phyloP scores from a whole-genome alignment of 225 moss, liverwort and hornwort genomes.

The Anthoceros angustus region DNA sequence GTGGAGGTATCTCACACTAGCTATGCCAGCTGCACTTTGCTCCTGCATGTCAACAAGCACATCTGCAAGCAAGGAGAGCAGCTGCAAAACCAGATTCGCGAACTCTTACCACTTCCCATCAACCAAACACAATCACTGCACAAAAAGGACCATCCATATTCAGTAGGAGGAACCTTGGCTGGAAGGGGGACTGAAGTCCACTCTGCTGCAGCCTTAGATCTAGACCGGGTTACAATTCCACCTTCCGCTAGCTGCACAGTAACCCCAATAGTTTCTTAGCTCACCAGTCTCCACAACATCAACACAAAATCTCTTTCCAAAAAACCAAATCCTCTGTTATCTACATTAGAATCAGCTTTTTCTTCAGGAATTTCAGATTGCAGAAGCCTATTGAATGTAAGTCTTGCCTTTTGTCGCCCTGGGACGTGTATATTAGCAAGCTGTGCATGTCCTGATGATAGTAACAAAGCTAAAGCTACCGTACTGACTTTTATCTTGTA shows the following conservation, averaged over 20 bases:
- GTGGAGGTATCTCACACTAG: conserved; percentile 34
- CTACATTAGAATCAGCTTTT: too few relatives aligned
- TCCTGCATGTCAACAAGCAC: conserved; percentile 64
- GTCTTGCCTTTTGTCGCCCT: conserved; percentile 35
- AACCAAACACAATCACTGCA: too few relatives aligned
- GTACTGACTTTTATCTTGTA: conserved; percentile 87
- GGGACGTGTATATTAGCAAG: conserved; percentile 54
- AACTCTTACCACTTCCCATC: too few relatives aligned
- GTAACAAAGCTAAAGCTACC: conserved; percentile 59
- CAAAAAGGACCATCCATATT: background rate
- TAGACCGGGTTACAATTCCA: conserved; percentile 67
- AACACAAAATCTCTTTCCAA: too few relatives aligned
- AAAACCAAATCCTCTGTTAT: too few relatives aligned
- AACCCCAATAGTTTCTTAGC: background rate
- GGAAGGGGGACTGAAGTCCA: conserved; percentile 57
- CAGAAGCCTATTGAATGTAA: background rate
- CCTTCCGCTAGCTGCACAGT: conserved; percentile 30
- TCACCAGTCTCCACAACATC: too few relatives aligned
- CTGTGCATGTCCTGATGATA: conserved; percentile 60
- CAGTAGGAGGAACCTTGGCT: conserved; percentile 33
- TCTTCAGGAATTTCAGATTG: too few relatives aligned
- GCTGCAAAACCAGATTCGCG: conserved; percentile 18
- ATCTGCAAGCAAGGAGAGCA: conserved; percentile 69
- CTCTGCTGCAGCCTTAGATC: conserved; percentile 50
- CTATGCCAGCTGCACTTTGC: conserved; percentile 23